Evolutionary conservation across 345 rosid species (phyloP).

Genomic region (Aquilaria yunnanensis): DNA sequence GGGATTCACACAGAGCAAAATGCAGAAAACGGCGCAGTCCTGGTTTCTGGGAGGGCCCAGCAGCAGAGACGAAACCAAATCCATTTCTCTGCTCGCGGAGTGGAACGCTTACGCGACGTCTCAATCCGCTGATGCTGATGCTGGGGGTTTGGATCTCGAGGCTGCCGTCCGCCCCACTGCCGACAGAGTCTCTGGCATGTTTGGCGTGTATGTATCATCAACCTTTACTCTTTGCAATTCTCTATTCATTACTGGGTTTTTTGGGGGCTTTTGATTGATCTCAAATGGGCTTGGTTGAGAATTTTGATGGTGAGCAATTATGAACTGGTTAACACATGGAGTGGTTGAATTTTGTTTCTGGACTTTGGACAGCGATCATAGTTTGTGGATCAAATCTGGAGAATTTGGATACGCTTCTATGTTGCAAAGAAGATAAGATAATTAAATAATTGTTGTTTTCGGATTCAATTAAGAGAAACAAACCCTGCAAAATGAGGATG

Average conservation of each 20-base stretch:
- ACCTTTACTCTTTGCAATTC: neutral
- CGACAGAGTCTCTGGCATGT: constrained; percentile 27
- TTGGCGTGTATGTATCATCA: constrained; percentile 19
- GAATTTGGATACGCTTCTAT: no score
- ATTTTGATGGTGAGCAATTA: neutral
- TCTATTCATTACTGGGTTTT: neutral
- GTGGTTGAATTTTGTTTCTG: no score
- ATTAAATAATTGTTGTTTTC: no score
- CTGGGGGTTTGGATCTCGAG: constrained; percentile 40
- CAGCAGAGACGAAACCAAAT: constrained; percentile 17
- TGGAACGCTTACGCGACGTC: constrained; percentile 56
- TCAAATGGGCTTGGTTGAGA: neutral
- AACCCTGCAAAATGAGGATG: no score
- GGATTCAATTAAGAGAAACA: no score
- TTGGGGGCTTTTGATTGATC: neutral
- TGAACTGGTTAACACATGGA: neutral
- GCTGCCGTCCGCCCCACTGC: constrained; percentile 32
- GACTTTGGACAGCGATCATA: no score
- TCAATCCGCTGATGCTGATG: constrained; percentile 24
- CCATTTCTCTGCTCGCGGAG: constrained; percentile 41
- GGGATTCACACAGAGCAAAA: neutral
- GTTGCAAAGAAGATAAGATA: no score
- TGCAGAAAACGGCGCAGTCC: constrained; percentile 43
- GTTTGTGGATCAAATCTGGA: no score
- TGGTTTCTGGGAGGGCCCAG: constrained; percentile 43